Base-by-base conservation (phyloP, 2,329 filamentous ascomycete genomes). In the Hypoxylon sp. region DNA sequence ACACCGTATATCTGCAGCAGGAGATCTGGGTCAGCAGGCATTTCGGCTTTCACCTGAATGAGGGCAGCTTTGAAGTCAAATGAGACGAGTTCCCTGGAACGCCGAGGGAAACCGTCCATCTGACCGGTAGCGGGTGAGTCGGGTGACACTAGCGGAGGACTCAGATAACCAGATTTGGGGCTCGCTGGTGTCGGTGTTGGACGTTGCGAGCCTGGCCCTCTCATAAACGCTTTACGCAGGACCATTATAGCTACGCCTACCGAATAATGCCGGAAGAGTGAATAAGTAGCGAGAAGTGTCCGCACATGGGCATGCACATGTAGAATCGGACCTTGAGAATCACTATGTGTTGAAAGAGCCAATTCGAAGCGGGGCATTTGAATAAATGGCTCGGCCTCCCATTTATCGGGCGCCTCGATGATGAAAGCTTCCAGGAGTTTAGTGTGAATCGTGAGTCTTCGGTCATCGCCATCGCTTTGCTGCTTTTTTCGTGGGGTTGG, bases 231-330 rank as follows among this genome's bases (percentile, higher is more conserved):
- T 64, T 84, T 85, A 44, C 80, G 80, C 16, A 99, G 70, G 2
- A 95, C 90, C 67, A 86, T 86, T 16, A 81, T 75, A 6, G 93
- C 94, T 52, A 97, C 85, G 1, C 91, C 89, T 17, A 95, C 80
- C 0, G 92, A 88, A 67, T 97, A 99, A 67, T 96, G 92, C 3
- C 92, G 87, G 69, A 95, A 96, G 0, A 99, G 80, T 0, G 95
- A 99, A 67, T 97, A 97, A 40, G 95, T 88, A 5, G 96, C 66
- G 54, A 90, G 84, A 2, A 99, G 73, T 4, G 89, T 90, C 60
- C 88, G 88, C 13, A 94, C 81, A 42, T 89, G 83, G 0, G 90
- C 89, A 60, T 95, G 91, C 31, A 97, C 73, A 66, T 97, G 91
- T 65, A 97, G 90, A 4, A 96, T 79, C 0, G 91, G 89, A 0